Evolutionary conservation across 2,329 filamentous ascomycete species (phyloP).

Genomic region (Monilinia polystroma): DNA sequence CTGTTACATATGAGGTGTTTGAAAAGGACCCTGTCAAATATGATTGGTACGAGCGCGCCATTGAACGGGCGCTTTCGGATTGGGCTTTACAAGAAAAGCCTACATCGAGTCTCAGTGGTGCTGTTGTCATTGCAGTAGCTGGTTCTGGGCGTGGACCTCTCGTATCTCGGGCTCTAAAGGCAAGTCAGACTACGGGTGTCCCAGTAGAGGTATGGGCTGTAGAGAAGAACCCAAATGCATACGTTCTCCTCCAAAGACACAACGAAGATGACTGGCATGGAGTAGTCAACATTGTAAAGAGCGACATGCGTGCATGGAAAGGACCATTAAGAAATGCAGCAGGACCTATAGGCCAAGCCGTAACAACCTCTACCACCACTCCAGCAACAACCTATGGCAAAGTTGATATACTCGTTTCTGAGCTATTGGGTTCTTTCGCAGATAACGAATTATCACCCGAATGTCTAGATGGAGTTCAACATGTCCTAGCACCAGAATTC

Average conservation of each 20-base stretch:
- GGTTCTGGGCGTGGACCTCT: slow-evolving; percentile 91
- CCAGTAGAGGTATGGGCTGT: slow-evolving; percentile 85
- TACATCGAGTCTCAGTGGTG: slow-evolving; percentile 67
- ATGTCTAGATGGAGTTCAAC: slow-evolving; percentile 92
- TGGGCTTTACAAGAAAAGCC: slow-evolving; percentile 73
- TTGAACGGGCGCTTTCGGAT: slow-evolving; percentile 75
- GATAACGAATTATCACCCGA: slow-evolving; percentile 97
- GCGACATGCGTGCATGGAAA: slow-evolving; percentile 96
- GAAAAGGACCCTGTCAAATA: slow-evolving; percentile 99
- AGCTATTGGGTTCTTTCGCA: slow-evolving; percentile 90
- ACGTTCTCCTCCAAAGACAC: slow-evolving; percentile 84
- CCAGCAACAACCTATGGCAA: slow-evolving; percentile 54
- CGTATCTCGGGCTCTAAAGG: slow-evolving; percentile 80
- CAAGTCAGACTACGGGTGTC: slow-evolving; percentile 73
- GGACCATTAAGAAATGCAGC: slow-evolving; percentile 60
- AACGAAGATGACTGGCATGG: slow-evolving; percentile 80
- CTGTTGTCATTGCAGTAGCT: slow-evolving; percentile 84
- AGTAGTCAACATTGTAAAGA: slow-evolving; percentile 84
- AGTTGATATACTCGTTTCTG: slow-evolving; percentile 91
- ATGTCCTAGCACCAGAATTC: slow-evolving; percentile 72
- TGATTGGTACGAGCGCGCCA: slow-evolving; percentile 86
- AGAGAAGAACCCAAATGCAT: slow-evolving; percentile 98
- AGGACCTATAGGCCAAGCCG: slow-evolving; percentile 40
- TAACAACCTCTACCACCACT: slow-evolving; percentile 40
- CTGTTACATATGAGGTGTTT: slow-evolving; percentile 96